These are phyloP conservation scores for Teratosphaeriaceae sp. DNA, from an alignment of 2,329 filamentous ascomycete species.

Conservation along the genomic window DNA sequence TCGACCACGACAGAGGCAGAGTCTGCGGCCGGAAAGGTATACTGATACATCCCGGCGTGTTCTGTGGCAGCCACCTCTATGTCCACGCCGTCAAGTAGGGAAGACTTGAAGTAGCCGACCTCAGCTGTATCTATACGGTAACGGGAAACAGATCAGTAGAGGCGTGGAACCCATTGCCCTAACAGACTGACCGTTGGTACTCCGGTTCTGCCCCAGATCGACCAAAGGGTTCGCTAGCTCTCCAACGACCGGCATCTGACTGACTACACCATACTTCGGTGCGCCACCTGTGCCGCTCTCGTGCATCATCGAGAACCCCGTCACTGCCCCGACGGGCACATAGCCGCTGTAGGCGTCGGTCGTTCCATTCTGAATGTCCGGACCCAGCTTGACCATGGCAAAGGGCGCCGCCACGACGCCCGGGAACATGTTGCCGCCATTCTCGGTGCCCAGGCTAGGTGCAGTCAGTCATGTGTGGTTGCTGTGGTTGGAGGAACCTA, in stretches of 20 bases:
- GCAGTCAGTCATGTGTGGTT: conserved; percentile 16
- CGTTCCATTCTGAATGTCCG: conserved; percentile 25
- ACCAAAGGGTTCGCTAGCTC: conserved; percentile 15
- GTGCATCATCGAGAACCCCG: conserved; percentile 47
- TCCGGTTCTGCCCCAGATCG: conserved; percentile 20
- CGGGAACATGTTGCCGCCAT: conserved; percentile 37
- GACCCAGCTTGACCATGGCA: conserved; percentile 37
- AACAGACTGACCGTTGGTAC: conserved; percentile 9
- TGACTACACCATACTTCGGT: conserved; percentile 52
- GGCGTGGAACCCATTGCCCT: not conserved
- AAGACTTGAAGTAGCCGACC: conserved; percentile 57
- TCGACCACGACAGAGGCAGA: conserved; percentile 51
- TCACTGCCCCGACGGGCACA: conserved; percentile 19
- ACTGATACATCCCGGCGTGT: conserved; percentile 53
- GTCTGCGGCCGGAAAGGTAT: conserved; percentile 46
- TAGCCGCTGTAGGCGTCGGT: conserved; percentile 36
- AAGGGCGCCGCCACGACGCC: conserved; percentile 33
- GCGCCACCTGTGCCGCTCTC: conserved; percentile 62
- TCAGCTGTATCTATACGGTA: conserved; percentile 32
- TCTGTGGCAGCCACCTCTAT: conserved; percentile 53
- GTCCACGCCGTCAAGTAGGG: conserved; percentile 47
- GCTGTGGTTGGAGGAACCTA: conserved; percentile 31
- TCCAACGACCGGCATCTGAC: conserved; percentile 17
- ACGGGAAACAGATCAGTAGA: not conserved
- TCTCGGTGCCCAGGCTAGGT: conserved; percentile 31